Evolutionary conservation across 2,329 filamentous ascomycete species (phyloP).

Genomic region (Penicillium glabrum): DNA sequence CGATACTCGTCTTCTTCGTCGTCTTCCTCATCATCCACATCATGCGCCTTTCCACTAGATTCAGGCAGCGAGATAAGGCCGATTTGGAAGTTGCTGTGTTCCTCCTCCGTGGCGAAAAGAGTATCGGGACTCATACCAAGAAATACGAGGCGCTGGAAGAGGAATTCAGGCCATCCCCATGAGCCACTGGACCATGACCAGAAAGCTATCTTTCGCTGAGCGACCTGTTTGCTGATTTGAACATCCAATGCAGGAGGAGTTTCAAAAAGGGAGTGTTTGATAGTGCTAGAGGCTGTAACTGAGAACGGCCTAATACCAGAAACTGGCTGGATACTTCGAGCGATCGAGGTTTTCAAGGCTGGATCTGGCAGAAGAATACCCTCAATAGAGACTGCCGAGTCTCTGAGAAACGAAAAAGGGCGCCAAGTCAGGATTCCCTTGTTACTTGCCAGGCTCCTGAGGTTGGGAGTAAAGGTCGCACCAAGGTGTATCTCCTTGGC

Average conservation of each 20-base stretch:
- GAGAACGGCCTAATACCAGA: conserved; percentile 35
- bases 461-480: conserved; percentile 29
- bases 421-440: conserved; percentile 29
- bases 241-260: conserved; percentile 33
- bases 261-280: conserved; percentile 28
- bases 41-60: conserved; percentile 9
- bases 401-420: conserved; percentile 33
- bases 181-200: conserved; percentile 40
- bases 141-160: conserved; percentile 24
- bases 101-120: conserved; percentile 15
- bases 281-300: conserved; percentile 29
- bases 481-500: conserved; percentile 33
- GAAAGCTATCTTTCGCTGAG: conserved; percentile 30
- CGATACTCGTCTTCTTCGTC: conserved; percentile 18
- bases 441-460: conserved; percentile 26
- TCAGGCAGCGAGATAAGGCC: conserved; percentile 32
- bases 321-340: conserved; percentile 31
- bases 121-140: conserved; percentile 25
- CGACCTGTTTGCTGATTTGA: conserved; percentile 33
- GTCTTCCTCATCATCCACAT: conserved; percentile 27
- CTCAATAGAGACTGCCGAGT: conserved; percentile 29
- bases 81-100: conserved; percentile 34
- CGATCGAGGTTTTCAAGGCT: conserved; percentile 28
- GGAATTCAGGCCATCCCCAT: conserved; percentile 33
- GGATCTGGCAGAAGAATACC: conserved; percentile 33